Conservation (phyloP, 2,329 filamentous ascomycete species). For the Clonostachys rosea region DNA sequence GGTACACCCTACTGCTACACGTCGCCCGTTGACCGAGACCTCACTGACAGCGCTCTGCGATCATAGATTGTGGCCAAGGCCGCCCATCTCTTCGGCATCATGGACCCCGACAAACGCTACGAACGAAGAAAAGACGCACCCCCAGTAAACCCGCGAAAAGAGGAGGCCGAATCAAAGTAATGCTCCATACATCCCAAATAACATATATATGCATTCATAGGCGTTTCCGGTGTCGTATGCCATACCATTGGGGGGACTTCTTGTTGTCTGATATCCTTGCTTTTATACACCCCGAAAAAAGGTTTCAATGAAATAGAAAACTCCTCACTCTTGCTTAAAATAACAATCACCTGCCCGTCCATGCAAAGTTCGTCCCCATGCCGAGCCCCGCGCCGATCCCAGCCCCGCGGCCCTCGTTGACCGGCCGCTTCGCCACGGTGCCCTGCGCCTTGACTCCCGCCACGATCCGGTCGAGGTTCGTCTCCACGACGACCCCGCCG, state of each 20-base stretch:
- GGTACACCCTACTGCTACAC: conserved; percentile 12
- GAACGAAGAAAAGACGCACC: conserved; percentile 32
- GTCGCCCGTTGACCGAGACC: not conserved
- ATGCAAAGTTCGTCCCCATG: conserved; percentile 56
- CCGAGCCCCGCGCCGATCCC: conserved; percentile 44
- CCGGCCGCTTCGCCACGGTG: conserved; percentile 71
- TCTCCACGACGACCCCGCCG: conserved; percentile 91
- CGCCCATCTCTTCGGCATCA: conserved; percentile 29
- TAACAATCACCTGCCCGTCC: conserved; percentile 32
- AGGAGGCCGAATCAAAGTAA: conserved; percentile 14
- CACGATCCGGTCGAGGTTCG: conserved; percentile 82
- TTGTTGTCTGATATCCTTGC: conserved; percentile 1
- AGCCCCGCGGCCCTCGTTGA: conserved; percentile 59
- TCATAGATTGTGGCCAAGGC: conserved; percentile 27
- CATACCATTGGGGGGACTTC: not conserved
- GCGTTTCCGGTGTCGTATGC: conserved; percentile 2
- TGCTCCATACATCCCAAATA: conserved; percentile 10
- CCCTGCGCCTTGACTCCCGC: conserved; percentile 76
- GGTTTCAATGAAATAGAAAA: no score
- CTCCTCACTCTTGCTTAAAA: not conserved
- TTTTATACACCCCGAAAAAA: not conserved
- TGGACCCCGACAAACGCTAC: conserved; percentile 35
- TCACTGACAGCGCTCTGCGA: not conserved
- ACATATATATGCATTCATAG: not conserved
- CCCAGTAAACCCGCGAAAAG: conserved; percentile 10